These are phyloP conservation scores for Globisporangium cystogenes DNA, from an alignment of 352 stramenopile species.

Conservation along the genomic window DNA sequence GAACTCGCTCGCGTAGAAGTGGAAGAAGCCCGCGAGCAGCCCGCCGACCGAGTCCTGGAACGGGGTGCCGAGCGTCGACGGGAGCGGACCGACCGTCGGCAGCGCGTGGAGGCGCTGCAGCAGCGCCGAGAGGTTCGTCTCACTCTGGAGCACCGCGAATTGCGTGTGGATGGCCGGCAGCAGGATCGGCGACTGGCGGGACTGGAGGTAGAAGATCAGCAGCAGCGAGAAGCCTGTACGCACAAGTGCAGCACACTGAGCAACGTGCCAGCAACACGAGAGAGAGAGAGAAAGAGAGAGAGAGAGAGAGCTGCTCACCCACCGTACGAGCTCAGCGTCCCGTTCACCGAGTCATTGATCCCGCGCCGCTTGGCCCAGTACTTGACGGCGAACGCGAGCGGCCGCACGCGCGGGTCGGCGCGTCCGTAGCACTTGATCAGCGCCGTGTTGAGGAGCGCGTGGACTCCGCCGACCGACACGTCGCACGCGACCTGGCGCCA, in stretches of 20 bases:
- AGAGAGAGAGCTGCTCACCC: not conserved
- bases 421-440: slow-evolving; percentile 68
- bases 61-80: slow-evolving; percentile 51
- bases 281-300: too few species aligned
- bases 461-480: slow-evolving; percentile 65
- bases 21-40: slow-evolving; percentile 95
- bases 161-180: slow-evolving; percentile 36
- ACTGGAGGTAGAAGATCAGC: slow-evolving; percentile 96
- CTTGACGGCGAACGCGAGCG: slow-evolving; percentile 96
- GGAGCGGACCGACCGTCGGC: slow-evolving; percentile 20
- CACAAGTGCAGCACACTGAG: not conserved
- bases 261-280: not conserved
- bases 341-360: slow-evolving; percentile 96
- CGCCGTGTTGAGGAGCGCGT: slow-evolving; percentile 73
- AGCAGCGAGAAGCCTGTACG: slow-evolving; percentile 91
- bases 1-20: slow-evolving; percentile 95
- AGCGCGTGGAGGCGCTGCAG: slow-evolving; percentile 71
- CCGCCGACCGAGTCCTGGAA: slow-evolving; percentile 85
- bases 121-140: slow-evolving; percentile 88
- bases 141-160: slow-evolving; percentile 68
- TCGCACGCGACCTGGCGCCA: slow-evolving; percentile 68
- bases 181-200: slow-evolving; percentile 39
- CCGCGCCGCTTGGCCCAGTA: slow-evolving; percentile 95
- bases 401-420: slow-evolving; percentile 75
- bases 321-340: slow-evolving; percentile 97